Conservation (phyloP, 768 basidiomycete species). For the Leccinum broughii region DNA sequence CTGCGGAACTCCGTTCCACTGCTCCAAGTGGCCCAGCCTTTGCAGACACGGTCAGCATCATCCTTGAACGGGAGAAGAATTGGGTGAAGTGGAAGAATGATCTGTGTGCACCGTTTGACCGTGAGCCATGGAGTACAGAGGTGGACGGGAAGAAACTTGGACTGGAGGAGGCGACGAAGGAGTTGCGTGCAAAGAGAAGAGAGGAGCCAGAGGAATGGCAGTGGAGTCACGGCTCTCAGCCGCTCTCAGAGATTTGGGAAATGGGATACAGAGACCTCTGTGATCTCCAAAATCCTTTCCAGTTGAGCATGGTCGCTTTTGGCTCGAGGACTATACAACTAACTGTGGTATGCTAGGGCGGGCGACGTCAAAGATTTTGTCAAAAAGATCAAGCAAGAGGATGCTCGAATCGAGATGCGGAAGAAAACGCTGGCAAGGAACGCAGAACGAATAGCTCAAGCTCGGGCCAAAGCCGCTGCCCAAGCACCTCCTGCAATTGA, state of each 20-base stretch:
- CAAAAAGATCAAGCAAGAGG: conserved; percentile 67
- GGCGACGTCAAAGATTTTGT: conserved; percentile 76
- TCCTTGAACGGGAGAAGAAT: conserved; percentile 82
- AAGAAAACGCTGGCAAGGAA: conserved; percentile 41
- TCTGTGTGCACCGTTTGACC: conserved; percentile 76
- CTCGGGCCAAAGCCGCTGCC: conserved; percentile 43
- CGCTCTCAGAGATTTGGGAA: conserved; percentile 81
- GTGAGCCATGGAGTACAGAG: conserved; percentile 58
- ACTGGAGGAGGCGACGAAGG: conserved; percentile 62
- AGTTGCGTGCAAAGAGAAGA: conserved; percentile 52
- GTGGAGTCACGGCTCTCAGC: conserved; percentile 64
- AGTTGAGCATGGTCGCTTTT: conserved; percentile 44
- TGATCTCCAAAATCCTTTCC: conserved; percentile 67
- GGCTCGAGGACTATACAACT: background rate
- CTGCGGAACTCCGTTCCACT: conserved; percentile 64
- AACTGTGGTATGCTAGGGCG: conserved; percentile 42
- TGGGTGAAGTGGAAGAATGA: conserved; percentile 93
- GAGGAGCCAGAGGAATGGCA: conserved; percentile 62
- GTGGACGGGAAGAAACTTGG: conserved; percentile 51
- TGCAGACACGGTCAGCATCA: conserved; percentile 67
- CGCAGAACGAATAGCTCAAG: conserved; percentile 39
- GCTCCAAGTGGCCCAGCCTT: conserved; percentile 77
- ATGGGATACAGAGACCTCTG: conserved; percentile 69
- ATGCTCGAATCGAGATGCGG: conserved; percentile 57
- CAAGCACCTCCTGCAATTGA: conserved; percentile 26